Base-by-base conservation (phyloP, 2,329 filamentous ascomycete species). In the Apiospora arundinis region DNA sequence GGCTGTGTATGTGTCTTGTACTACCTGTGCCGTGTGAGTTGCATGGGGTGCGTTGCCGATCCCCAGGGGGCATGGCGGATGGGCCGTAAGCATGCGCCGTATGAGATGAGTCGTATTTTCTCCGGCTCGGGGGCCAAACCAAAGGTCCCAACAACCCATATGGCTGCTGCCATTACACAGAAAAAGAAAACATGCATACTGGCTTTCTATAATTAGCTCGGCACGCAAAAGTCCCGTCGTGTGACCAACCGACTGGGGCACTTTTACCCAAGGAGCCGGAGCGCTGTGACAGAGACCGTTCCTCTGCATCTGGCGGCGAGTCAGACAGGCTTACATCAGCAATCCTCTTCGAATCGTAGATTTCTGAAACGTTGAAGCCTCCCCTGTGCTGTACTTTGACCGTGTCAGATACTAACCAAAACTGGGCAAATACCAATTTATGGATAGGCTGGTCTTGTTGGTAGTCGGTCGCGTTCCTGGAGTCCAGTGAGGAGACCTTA, bases 1-100 rank as follows among this genome's bases (percentile, higher is more conserved):
- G 56, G 56, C 56, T 63, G 32, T 40, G 56, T 21, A 63, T 23
- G 32, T 63, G 56, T n/a, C 56, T 63, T 37, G 56, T 40, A 40
- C 56, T 40, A 40, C 56, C 56, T 32, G 28, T 60, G 52, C 28
- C 28, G 52, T 37, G 52, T 16, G 25, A 9, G 16, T 60, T 60
- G 52, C 25, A 60, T 16, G 25, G 52, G 52, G 23, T 21, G 28
- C 6, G 32, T 60, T 37, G 28, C 25, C 32, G 52, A 60, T 28
- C 52, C 25, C 28, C 25, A 14, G 28, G 52, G 16, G 28, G 21
- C 37, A 40, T 21, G 28, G 16, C 56, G 32, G 21, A 11, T 40
- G 9, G 9, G 37, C 11, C 11, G 56, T 63, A 40, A 63, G 56
- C 56, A 63, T 63, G 21, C 56, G 56, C 56, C 56, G 56, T 63